Evolutionary conservation across 108 stramenopile genomes (phyloP).

Genomic region (Poteriospumella lacustris): DNA sequence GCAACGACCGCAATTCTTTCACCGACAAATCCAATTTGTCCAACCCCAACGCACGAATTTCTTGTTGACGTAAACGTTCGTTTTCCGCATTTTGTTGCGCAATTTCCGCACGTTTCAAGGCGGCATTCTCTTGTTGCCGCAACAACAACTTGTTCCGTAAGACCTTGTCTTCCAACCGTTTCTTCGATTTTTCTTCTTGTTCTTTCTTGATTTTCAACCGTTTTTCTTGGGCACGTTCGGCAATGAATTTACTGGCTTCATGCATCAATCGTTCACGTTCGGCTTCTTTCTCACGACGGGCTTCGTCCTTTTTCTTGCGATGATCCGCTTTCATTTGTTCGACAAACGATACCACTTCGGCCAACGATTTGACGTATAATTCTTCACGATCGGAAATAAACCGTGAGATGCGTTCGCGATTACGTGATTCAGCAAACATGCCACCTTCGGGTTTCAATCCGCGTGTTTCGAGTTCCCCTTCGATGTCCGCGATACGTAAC

Average conservation of each 20-base stretch:
- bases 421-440: background rate
- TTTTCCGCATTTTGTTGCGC: background rate
- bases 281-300: background rate
- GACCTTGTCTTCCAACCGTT: constrained; percentile 24
- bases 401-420: background rate
- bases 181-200: constrained; percentile 1
- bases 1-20: background rate
- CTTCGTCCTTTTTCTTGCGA: background rate
- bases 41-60: background rate
- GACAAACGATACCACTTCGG: background rate
- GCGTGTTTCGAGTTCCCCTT: background rate
- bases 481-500: background rate
- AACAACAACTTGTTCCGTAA: constrained; percentile 14
- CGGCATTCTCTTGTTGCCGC: background rate
- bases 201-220: constrained; percentile 22
- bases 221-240: background rate
- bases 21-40: background rate
- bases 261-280: background rate
- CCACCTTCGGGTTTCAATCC: background rate
- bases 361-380: background rate
- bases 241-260: background rate
- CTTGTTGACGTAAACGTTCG: background rate
- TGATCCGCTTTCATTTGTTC: background rate
- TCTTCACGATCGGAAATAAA: background rate
- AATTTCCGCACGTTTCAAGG: background rate